Evolutionary conservation across 768 basidiomycete species (phyloP).

Genomic region (Guyanaporus albipodus): DNA sequence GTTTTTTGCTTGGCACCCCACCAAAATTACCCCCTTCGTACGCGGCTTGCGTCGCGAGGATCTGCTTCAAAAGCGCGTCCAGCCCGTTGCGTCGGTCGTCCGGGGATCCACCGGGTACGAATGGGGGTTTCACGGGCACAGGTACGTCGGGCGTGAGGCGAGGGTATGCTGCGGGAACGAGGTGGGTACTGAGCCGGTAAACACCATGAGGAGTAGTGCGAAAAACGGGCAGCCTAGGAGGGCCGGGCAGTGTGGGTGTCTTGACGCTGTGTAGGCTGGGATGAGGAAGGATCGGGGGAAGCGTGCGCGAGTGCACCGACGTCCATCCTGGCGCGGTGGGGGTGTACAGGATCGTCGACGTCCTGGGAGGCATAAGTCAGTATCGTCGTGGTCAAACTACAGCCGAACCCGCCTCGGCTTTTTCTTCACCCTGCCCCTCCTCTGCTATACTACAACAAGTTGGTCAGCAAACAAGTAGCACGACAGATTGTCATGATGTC

Average conservation of each 20-base stretch:
- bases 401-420: no score
- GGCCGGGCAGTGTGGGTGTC: constrained; percentile 20
- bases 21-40: constrained; percentile 17
- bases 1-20: constrained; percentile 19
- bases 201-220: constrained; percentile 12
- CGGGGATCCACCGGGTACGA: not conserved
- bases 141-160: constrained; percentile 22
- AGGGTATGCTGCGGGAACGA: constrained; percentile 30
- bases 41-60: constrained; percentile 11
- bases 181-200: constrained; percentile 28
- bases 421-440: no score
- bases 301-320: constrained; percentile 20
- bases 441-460: no score
- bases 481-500: no score
- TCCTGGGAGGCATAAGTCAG: constrained; percentile 1
- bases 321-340: constrained; percentile 18
- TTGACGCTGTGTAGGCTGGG: constrained; percentile 4
- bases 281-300: constrained; percentile 11
- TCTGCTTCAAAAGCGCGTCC: constrained; percentile 15
- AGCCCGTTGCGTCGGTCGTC: constrained; percentile 11
- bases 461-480: no score
- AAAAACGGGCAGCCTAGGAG: constrained; percentile 17
- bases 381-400: no score
- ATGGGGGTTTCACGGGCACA: constrained; percentile 18
- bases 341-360: constrained; percentile 18